phyloP scores from a whole-genome alignment of 106 monocot genomes.

The Phalaenopsis aphrodite region DNA sequence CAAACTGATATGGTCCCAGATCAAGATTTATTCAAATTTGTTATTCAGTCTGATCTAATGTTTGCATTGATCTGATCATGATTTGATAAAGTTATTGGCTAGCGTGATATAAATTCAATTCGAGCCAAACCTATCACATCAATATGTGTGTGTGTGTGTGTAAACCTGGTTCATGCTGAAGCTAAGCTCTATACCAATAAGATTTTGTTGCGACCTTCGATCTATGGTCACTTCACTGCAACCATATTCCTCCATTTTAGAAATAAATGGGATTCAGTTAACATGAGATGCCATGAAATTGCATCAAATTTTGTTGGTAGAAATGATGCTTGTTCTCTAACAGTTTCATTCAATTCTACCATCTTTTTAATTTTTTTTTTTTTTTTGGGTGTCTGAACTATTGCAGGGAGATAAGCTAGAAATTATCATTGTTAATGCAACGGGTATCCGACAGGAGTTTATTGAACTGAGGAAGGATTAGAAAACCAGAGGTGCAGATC shows the following conservation, averaged over 20 bases:
- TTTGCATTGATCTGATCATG: too few species aligned
- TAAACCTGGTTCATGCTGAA: too few species aligned
- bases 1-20: background rate
- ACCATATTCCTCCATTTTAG: background rate
- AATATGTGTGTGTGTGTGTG: too few species aligned
- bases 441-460: conserved; percentile 60
- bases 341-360: too few species aligned
- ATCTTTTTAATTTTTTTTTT: background rate
- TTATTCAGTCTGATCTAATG: too few species aligned
- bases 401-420: conserved; percentile 87
- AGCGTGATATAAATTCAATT: background rate
- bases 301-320: too few species aligned
- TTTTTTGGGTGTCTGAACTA: background rate
- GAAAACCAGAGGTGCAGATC: background rate
- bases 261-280: too few species aligned
- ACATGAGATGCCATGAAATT: background rate
- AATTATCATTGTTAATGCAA: conserved; percentile 72
- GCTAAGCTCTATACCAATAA: background rate
- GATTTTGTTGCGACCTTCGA: background rate
- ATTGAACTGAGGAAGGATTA: conserved; percentile 85
- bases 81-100: too few species aligned
- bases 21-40: background rate
- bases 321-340: too few species aligned
- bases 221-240: background rate
- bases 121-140: background rate